A percentile compares a stretch with the other conserved stretches of the same genome.
Evolutionary conservation across 345 rosid genomes (phyloP).

Genomic region (Raphanus raphanistrum): DNA sequence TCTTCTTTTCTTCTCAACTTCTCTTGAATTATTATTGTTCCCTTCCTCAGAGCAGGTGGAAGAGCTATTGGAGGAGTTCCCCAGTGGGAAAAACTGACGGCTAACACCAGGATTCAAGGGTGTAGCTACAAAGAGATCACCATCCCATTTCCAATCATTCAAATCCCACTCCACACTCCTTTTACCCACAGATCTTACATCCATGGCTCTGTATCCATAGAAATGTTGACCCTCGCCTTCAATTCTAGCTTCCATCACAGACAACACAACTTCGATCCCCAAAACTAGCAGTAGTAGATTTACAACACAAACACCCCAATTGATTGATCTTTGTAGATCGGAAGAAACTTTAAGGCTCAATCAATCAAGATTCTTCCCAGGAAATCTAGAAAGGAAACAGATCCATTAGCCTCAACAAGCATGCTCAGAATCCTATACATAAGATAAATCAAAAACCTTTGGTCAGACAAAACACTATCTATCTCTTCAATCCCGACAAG

Average conservation of each 20-base stretch:
- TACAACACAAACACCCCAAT: too few relatives aligned
- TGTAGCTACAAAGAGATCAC: constrained; percentile 86
- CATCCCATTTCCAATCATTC: constrained; percentile 99
- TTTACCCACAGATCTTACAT: constrained; percentile 61
- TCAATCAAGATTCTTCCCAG: constrained; percentile 71
- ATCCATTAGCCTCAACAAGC: constrained; percentile 70
- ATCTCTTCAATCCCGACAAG: neutral
- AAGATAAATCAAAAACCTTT: constrained; percentile 29
- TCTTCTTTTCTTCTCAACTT: constrained; percentile 65
- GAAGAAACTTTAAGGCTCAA: constrained; percentile 36
- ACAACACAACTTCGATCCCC: neutral
- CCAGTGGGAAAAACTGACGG: constrained; percentile 61
- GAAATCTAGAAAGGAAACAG: constrained; percentile 61
- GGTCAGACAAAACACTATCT: neutral
- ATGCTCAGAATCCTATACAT: constrained; percentile 40
- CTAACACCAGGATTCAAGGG: constrained; percentile 53
- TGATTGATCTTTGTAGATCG: constrained; percentile 43
- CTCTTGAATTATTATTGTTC: constrained; percentile 43
- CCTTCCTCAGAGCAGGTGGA: constrained; percentile 85
- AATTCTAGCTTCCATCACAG: constrained; percentile 75
- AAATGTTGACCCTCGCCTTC: constrained; percentile 61
- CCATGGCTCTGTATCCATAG: constrained; percentile 49
- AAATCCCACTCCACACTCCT: constrained; percentile 79
- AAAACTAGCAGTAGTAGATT: neutral
- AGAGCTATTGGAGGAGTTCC: constrained; percentile 82